Base-by-base conservation (phyloP, 202 grass and related monocot genomes). In the Carex arenaria region DNA sequence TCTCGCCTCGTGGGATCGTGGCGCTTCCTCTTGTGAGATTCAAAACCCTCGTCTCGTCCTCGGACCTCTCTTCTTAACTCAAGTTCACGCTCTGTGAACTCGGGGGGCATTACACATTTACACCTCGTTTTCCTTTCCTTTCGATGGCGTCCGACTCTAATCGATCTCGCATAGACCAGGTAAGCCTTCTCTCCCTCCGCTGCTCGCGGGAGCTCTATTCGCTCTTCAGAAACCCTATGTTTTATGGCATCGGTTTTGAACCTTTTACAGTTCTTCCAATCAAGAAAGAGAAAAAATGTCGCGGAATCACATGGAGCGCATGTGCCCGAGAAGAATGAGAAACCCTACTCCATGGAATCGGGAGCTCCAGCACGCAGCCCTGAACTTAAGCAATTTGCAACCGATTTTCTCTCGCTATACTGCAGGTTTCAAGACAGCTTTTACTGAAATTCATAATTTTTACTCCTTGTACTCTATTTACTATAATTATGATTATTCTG, bases 101-200 rank as follows among this genome's bases (percentile, higher is more conserved):
- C 15, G 56, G 55, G 8, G 45, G 5, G 38, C 15, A n/a, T 3
- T 59, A 31, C 73, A 38, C 43, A 20, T 42, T 3, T 59, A 31
- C 73, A 38, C 43, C 43, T 42, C 43, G 11, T 42, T 3, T 54
- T 7, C 36, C 18, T 56, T 53, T 85, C 26, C 47, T 15, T 72
- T 57, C 77, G 62, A 95, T 98, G 95, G 86, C 89, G 71, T 87
- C 92, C 32, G 92, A 90, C 51, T 79, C 80, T 38, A 61, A 90
- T 80, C 87, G 89, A 49, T 81, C 87, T 82, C 90, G 90, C 80
- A 88, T 98, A 59, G 84, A 93, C 82, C 92, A 98, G 95, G 95
- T 98, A 81, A 62, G 5, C 36, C 83, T 80, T 88, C 85, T 78
- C 67, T 69, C 78, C 59, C 20, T 17, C 49, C 59, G 12, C 14